Base-by-base conservation (phyloP, 441 rosid species). In the Breynia disticha region DNA sequence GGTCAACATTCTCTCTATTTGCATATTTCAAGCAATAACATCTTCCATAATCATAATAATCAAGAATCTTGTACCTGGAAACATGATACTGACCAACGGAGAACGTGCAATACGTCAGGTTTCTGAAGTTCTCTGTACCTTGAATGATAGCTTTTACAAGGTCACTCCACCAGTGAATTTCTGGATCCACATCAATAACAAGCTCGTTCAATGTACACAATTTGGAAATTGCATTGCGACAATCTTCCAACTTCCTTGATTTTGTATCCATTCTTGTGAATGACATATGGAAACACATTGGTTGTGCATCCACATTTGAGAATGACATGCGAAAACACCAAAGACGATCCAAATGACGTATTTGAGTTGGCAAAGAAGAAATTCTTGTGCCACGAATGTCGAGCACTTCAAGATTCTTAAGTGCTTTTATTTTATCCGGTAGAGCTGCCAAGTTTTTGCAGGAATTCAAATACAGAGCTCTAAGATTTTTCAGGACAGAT, bases 401-500 rank as follows among this genome's bases (percentile, higher is more conserved):
- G 51, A 74, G 71, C 15, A 74, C 73, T 66, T 70, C 73, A 7
- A 74, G 79, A 14, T 14, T 32, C 42, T 14, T 14, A n/a, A 74
- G 55, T 19, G 57, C 55, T 22, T 41, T 41, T 41, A 74, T 59
- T 48, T 48, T 24, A 0, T 12, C 28, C 11, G 79, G 67, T 28
- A 74, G 60, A 17, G 42, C 52, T 7, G 39, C 15, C 24, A 74
- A 48, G 16, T 39, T n/a, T 22, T 15, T 53, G 55, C 78, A 74
- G 15, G 60, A 55, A 46, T 65, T 71, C 7, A 74, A 45, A 52
- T 64, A 71, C 19, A 74, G 73, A 16, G 61, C 72, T 54, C 48
- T 59, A 7, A 74, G 71, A 43, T 20, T 3, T 20, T 1, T 22
- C 51, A 69, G 15, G 47, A n/a, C 19, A 6, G 58, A 52, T 5